Evolutionary conservation across 495 filamentous ascomycete species (phyloP).

Genomic region (Daldinia childiae): DNA sequence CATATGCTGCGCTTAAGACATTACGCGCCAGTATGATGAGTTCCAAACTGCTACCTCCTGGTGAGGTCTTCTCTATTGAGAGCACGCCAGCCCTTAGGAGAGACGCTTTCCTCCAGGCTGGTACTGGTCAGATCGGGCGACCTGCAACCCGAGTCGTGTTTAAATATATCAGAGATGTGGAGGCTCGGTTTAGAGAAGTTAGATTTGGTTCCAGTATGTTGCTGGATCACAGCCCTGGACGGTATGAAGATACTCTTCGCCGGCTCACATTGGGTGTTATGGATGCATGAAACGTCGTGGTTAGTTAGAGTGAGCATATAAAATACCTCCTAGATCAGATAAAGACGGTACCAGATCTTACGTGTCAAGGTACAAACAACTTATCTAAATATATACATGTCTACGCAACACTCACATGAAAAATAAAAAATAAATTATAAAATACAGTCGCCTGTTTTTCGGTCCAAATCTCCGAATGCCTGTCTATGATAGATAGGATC

Average conservation of each 20-base stretch:
- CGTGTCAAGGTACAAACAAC: not conserved
- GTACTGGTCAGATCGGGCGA: constrained; percentile 62
- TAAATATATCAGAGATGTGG: constrained; percentile 71
- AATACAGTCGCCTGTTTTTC: not conserved
- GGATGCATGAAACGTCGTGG: constrained; percentile 11
- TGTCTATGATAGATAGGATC: not conserved
- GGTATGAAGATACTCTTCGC: constrained; percentile 69
- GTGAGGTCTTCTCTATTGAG: constrained; percentile 79
- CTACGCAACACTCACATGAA: not conserved
- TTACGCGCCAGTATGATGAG: constrained; percentile 74
- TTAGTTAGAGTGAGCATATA: not conserved
- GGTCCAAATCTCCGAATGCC: not conserved
- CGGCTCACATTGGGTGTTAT: constrained; percentile 51
- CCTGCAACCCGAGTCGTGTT: constrained; percentile 73
- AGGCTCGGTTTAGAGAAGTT: constrained; percentile 73
- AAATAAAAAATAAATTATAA: not conserved
- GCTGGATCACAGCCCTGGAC: constrained; percentile 77
- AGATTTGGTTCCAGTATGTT: constrained; percentile 77
- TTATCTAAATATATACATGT: not conserved
- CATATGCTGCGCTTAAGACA: constrained; percentile 71
- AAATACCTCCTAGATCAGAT: not conserved
- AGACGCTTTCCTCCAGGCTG: constrained; percentile 59
- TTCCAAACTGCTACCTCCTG: constrained; percentile 76
- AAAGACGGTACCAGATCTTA: not conserved
- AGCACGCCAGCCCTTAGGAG: constrained; percentile 67